Conservation (phyloP, 208 protist genomes). For the Leishmania tarentolae region DNA sequence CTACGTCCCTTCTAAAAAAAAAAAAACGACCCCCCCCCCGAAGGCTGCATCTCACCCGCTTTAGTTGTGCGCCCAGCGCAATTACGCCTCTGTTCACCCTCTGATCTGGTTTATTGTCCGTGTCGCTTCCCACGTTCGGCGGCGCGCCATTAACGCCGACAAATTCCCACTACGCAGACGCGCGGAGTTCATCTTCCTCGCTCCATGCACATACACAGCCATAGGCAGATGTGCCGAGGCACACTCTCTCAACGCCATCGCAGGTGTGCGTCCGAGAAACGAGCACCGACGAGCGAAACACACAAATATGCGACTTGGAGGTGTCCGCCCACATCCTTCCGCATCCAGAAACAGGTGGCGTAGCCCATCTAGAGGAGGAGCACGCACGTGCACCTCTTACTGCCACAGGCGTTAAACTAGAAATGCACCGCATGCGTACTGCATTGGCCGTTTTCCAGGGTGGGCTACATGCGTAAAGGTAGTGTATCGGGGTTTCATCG, state of each 20-base stretch:
- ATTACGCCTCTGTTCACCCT: background rate
- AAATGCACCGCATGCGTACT: slow-evolving; percentile 69
- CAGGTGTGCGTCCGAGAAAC: background rate
- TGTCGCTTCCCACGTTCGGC: background rate
- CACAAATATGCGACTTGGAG: background rate
- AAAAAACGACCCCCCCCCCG: background rate
- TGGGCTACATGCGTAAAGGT: slow-evolving; percentile 74
- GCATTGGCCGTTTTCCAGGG: slow-evolving; percentile 83
- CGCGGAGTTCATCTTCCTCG: background rate
- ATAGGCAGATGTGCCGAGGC: background rate
- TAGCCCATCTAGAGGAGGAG: background rate
- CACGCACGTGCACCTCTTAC: background rate
- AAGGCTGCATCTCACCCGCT: background rate
- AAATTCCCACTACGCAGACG: background rate
- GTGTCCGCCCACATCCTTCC: background rate
- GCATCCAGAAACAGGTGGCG: background rate
- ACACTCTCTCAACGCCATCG: background rate
- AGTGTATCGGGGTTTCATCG: slow-evolving; percentile 79
- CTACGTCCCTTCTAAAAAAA: background rate
- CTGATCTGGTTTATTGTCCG: background rate
- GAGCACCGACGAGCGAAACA: background rate
- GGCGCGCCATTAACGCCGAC: background rate
- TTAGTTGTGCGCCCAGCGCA: background rate
- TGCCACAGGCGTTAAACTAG: slow-evolving; percentile 36
- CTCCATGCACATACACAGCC: background rate